Conservation (phyloP, 805 yeast genomes). For the Komagataella pastoris region DNA sequence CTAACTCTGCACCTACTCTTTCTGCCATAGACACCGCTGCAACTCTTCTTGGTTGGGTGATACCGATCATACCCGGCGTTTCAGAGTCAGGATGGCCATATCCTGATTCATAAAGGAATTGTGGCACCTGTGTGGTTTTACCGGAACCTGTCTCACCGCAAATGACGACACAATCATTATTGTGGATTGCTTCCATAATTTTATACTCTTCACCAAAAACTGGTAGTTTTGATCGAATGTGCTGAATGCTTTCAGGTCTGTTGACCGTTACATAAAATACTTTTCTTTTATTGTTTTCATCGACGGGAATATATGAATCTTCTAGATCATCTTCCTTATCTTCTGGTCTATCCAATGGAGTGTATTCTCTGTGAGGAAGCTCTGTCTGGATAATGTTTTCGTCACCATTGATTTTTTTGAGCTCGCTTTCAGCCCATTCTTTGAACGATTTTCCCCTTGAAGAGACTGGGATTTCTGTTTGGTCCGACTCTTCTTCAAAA, state of each 20-base stretch:
- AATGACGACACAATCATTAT: slow-evolving; percentile 77
- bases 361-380: slow-evolving; percentile 33
- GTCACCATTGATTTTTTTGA: background rate
- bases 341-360: slow-evolving; percentile 48
- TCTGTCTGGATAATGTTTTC: background rate
- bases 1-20: slow-evolving; percentile 67
- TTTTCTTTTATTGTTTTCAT: slow-evolving; percentile 38
- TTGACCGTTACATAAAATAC: slow-evolving; percentile 57
- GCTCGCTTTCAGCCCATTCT: slow-evolving; percentile 64
- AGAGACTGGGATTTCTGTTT: slow-evolving; percentile 15
- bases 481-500: slow-evolving; percentile 16
- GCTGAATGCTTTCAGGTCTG: slow-evolving; percentile 55
- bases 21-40: slow-evolving; percentile 89
- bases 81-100: slow-evolving; percentile 51
- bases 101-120: slow-evolving; percentile 86
- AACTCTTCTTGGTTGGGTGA: slow-evolving; percentile 92
- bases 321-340: slow-evolving; percentile 67
- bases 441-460: slow-evolving; percentile 31
- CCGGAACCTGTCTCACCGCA: slow-evolving; percentile 99
- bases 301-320: slow-evolving; percentile 43
- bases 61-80: slow-evolving; percentile 88
- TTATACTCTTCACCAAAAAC: slow-evolving; percentile 84
- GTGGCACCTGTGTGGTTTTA: slow-evolving; percentile 97
- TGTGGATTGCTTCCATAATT: slow-evolving; percentile 91
- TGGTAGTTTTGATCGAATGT: slow-evolving; percentile 61